Percentiles rank a stretch among this genome's conserved stretches.
Evolutionary conservation across 2,329 filamentous ascomycete genomes (phyloP).

Genomic region (Hypoxylon sp.): DNA sequence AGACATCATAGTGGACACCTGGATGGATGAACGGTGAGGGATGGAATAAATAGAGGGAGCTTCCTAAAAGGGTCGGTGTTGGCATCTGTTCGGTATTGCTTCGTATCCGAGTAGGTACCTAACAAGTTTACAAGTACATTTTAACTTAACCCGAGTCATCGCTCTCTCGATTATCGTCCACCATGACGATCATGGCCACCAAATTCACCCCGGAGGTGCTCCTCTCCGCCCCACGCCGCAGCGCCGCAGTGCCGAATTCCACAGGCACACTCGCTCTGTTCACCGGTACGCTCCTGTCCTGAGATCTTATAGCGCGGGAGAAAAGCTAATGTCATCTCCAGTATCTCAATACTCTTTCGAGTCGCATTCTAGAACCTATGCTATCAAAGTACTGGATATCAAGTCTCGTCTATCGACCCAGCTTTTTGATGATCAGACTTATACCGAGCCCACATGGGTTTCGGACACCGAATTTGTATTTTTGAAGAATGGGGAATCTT

Average conservation of each 20-base stretch:
- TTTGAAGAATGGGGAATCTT: conserved; percentile 66
- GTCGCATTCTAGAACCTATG: conserved; percentile 75
- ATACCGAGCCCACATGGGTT: conserved; percentile 83
- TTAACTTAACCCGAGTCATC: background rate
- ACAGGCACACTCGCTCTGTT: conserved; percentile 76
- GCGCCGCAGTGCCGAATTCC: conserved; percentile 77
- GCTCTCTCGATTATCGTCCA: conserved; percentile 40
- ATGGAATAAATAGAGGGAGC: conserved; percentile 15
- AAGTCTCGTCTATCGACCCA: conserved; percentile 74
- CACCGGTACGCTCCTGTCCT: conserved; percentile 61
- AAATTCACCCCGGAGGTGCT: conserved; percentile 85
- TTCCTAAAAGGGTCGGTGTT: conserved; percentile 16
- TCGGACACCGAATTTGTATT: conserved; percentile 73
- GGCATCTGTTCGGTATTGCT: conserved; percentile 1
- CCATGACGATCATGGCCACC: conserved; percentile 78
- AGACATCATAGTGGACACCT: conserved; percentile 24
- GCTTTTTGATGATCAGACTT: conserved; percentile 74
- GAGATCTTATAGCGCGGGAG: background rate
- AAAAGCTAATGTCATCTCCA: conserved; percentile 56
- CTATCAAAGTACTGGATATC: conserved; percentile 80
- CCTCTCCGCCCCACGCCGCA: conserved; percentile 81
- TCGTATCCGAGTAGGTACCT: background rate
- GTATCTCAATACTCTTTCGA: conserved; percentile 85
- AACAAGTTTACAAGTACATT: background rate
- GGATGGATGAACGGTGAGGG: conserved; percentile 31